These are phyloP conservation scores for Diaporthe sp. DNA, from an alignment of 2,329 filamentous ascomycete genomes.

Conservation along the genomic window DNA sequence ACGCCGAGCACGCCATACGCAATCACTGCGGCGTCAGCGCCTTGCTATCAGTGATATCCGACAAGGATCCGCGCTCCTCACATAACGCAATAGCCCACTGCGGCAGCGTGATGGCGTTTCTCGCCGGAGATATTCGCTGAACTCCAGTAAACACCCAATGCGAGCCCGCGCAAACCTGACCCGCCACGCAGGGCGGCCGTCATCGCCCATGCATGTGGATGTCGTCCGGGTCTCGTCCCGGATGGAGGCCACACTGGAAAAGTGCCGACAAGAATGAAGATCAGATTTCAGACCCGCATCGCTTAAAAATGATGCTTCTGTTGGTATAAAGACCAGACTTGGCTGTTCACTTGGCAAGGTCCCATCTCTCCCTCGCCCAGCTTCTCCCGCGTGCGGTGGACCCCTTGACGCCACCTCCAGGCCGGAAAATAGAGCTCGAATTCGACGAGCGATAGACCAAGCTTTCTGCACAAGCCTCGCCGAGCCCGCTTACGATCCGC, in stretches of 20 bases:
- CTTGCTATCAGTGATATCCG: not conserved
- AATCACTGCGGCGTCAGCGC: not conserved
- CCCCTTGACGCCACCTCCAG: not conserved
- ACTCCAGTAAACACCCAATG: not conserved
- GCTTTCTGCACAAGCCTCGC: constrained; percentile 4
- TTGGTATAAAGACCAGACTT: not conserved
- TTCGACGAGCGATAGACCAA: not conserved
- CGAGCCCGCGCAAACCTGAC: not conserved
- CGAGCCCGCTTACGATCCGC: not conserved
- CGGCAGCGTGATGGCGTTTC: constrained; percentile 29
- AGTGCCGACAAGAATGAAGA: not conserved
- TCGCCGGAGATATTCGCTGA: not conserved
- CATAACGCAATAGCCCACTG: constrained; percentile 37
- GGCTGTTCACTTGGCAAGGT: not conserved
- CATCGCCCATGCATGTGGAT: constrained; percentile 1
- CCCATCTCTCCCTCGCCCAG: not conserved
- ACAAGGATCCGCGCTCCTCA: constrained; percentile 7
- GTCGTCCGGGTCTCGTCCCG: not conserved
- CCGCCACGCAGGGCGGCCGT: not conserved
- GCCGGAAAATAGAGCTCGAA: not conserved
- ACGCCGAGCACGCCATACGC: constrained; percentile 18
- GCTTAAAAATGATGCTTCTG: not conserved
- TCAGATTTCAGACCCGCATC: not conserved
- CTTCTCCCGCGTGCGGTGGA: not conserved
- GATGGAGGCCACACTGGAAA: not conserved